Evolutionary conservation across 441 rosid genomes (phyloP).

Genomic region (Syzygium malaccense): DNA sequence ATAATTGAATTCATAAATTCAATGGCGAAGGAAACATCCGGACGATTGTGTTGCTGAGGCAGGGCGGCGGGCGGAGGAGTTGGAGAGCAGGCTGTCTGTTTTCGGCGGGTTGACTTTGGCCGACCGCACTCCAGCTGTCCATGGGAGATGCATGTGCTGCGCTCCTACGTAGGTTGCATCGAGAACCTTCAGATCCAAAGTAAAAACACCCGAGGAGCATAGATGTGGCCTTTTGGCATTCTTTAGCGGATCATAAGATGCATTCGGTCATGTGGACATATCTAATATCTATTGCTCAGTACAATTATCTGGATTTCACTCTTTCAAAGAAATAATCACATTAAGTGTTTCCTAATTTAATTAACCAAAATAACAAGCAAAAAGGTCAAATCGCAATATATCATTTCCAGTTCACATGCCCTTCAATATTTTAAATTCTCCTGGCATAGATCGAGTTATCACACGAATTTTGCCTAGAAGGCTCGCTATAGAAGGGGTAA

Average conservation of each 20-base stretch:
- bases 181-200: not conserved
- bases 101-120: not conserved
- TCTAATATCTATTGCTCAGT: not conserved
- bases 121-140: not conserved
- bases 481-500: rapidly evolving
- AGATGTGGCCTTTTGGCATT: not conserved
- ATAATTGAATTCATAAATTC: not conserved
- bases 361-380: not conserved
- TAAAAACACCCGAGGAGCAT: not conserved
- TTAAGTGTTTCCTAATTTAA: not conserved
- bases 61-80: not conserved
- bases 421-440: no score
- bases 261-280: not conserved
- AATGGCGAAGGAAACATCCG: not conserved
- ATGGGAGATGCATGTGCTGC: not conserved
- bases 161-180: not conserved
- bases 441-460: rapidly evolving
- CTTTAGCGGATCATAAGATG: not conserved
- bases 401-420: not conserved
- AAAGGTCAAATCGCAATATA: not conserved
- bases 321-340: not conserved
- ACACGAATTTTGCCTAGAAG: not conserved
- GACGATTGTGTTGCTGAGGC: not conserved
- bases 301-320: not conserved
- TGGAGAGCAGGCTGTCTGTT: not conserved